Conservation (phyloP, 305 asterid genomes). For the Stenogyne calaminthoides region DNA sequence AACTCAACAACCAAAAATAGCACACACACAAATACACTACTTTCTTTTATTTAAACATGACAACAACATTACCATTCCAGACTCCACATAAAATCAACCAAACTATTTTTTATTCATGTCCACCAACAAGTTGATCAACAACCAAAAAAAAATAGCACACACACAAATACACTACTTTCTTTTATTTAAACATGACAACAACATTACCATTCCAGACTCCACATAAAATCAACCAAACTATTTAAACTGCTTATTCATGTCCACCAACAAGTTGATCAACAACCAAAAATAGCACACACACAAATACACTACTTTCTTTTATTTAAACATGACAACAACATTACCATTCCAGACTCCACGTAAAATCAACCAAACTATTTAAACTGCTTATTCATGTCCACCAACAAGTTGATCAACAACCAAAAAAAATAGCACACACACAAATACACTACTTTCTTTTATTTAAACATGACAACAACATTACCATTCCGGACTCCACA, state of each 20-base stretch:
- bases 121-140: slow-evolving; percentile 33
- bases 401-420: slow-evolving; percentile 34
- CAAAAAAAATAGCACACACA: too few species aligned
- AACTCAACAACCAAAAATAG: too few species aligned
- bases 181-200: too few species aligned
- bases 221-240: background rate
- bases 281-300: background rate
- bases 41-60: too few species aligned
- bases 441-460: background rate
- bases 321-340: too few species aligned
- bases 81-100: background rate
- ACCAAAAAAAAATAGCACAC: background rate
- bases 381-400: background rate
- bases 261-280: slow-evolving; percentile 33
- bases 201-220: background rate
- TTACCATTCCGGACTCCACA: background rate
- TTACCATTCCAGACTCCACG: background rate
- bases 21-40: background rate
- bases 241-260: background rate
- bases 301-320: background rate
- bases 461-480: too few species aligned
- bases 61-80: background rate
- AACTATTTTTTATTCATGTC: background rate
- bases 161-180: background rate
- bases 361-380: too few species aligned